These are phyloP conservation scores for Penicillium canescens DNA, from an alignment of 495 filamentous ascomycete genomes.

Conservation along the genomic window DNA sequence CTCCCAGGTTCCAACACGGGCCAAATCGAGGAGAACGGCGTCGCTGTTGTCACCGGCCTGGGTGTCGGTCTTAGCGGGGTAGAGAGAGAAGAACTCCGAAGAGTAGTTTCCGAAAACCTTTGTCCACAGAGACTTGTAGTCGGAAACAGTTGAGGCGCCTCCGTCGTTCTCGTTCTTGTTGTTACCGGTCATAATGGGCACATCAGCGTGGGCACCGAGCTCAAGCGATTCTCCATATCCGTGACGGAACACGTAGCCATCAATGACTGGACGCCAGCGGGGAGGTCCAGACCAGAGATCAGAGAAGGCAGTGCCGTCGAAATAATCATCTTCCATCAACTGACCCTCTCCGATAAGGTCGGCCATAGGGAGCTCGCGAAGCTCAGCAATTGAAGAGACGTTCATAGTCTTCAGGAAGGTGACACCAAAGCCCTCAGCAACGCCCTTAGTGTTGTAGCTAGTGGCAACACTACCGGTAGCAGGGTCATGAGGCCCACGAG, in stretches of 20 bases:
- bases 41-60: slow-evolving; percentile 15
- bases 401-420: slow-evolving; percentile 5
- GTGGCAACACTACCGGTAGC: slow-evolving; percentile 11
- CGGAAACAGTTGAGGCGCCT: not conserved
- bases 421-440: slow-evolving; percentile 14
- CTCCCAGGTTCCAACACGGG: slow-evolving; percentile 14
- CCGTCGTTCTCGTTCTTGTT: slow-evolving; percentile 20
- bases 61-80: slow-evolving; percentile 8
- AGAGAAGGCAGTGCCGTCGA: slow-evolving; percentile 12
- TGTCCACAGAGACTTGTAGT: slow-evolving; percentile 14
- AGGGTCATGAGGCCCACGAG: slow-evolving; percentile 13
- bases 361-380: too few relatives aligned
- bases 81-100: slow-evolving; percentile 16
- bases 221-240: slow-evolving; percentile 10
- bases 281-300: slow-evolving; percentile 15
- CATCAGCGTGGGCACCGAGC: slow-evolving; percentile 9
- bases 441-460: slow-evolving; percentile 10
- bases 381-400: too few relatives aligned
- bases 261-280: slow-evolving; percentile 16
- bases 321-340: slow-evolving; percentile 2
- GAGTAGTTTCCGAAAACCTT: slow-evolving; percentile 9
- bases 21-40: slow-evolving; percentile 10
- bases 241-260: slow-evolving; percentile 16
- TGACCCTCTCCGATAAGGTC: too few relatives aligned
- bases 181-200: slow-evolving; percentile 21